Evolutionary conservation across 768 basidiomycete species (phyloP).

Genomic region (Leccinum variicolor): DNA sequence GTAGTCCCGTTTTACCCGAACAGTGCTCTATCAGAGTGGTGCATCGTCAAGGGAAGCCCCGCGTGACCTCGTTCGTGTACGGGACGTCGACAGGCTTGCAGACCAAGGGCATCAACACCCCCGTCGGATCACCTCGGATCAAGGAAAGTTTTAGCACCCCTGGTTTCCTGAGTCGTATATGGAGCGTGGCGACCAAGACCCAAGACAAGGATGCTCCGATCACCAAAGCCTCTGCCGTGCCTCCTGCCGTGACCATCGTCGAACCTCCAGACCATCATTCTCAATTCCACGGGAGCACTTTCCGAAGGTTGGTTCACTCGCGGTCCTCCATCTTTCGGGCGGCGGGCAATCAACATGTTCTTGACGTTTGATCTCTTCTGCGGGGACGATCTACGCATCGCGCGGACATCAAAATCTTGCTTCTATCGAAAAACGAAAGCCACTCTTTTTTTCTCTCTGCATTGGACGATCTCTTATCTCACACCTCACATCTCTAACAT

Average conservation of each 20-base stretch:
- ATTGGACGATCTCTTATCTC: slow-evolving; percentile 20
- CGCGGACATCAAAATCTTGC: slow-evolving; percentile 20
- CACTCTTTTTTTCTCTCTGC: slow-evolving; percentile 12
- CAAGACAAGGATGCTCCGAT: slow-evolving; percentile 27
- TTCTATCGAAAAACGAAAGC: slow-evolving; percentile 17
- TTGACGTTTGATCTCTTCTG: slow-evolving; percentile 25
- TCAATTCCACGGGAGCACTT: slow-evolving; percentile 30
- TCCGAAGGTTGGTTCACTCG: slow-evolving; percentile 43
- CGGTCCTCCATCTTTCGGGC: slow-evolving; percentile 42
- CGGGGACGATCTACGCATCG: slow-evolving; percentile 8
- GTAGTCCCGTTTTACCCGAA: slow-evolving; percentile 12
- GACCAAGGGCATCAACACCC: slow-evolving; percentile 11
- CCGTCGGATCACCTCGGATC: slow-evolving; percentile 20
- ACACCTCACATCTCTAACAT: slow-evolving; percentile 25
- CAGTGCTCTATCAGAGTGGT: slow-evolving; percentile 27
- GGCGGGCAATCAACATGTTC: slow-evolving; percentile 21
- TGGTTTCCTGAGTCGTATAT: slow-evolving; percentile 68
- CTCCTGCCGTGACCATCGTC: slow-evolving; percentile 21
- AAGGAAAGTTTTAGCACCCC: slow-evolving; percentile 42
- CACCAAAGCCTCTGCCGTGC: slow-evolving; percentile 8
- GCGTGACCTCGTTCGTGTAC: slow-evolving; percentile 29
- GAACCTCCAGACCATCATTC: slow-evolving; percentile 26
- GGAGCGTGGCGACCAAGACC: slow-evolving; percentile 56
- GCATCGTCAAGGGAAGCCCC: slow-evolving; percentile 25
- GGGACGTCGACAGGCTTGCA: slow-evolving; percentile 17